Evolutionary conservation across 176 grass and related monocot genomes (phyloP), one percentile per base, ranked within the genome.

Genomic region (Miscanthus lutarioriparius): DNA sequence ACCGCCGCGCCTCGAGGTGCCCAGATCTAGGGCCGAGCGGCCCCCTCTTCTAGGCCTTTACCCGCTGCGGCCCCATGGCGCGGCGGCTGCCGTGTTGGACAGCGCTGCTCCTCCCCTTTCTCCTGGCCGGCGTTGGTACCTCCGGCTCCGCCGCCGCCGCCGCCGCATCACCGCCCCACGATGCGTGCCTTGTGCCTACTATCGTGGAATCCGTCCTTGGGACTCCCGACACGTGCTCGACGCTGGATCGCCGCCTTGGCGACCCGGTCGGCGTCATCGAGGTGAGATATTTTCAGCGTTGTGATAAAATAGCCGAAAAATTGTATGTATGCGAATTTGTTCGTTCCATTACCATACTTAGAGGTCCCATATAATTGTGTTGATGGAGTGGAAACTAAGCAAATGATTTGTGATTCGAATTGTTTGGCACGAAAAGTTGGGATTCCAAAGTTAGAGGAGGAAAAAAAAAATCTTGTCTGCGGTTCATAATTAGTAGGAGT

Each of bases 191-290:
- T 71, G 79, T 86, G 44, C 63, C 63, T 53, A 38, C 70, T 1
- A 48, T 40, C 38, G 65, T 35, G 37, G 90, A 88, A 17, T 40
- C 58, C 66, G 62, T 94, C 20, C 76, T 94, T 8, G 65, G 87
- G 75, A 35, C 72, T 33, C 32, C 44, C 8, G 38, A 17, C 20
- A 33, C 86, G 6, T 94, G 89, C 85, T 86, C 87, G 36, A 58
- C 45, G 75, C 70, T 86, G 75, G 90, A 88, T 86, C 86, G 68
- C 44, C 74, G 63, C 19, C 23, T 72, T 23, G 49, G 89, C 53
- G 87, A 89, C 64, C 74, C 69, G 82, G 77, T 94, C 84, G 90
- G 87, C 43, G 79, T 94, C 70, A 74, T 90, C 33, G 90, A 94
- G 92, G 92, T 94, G 59, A 87, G 82, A 63, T 85, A 28, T 28